A percentile compares a stretch with the other conserved stretches of the same genome.
Evolutionary conservation across 768 basidiomycete species (phyloP).

Genomic region (Tulasnella calospora): DNA sequence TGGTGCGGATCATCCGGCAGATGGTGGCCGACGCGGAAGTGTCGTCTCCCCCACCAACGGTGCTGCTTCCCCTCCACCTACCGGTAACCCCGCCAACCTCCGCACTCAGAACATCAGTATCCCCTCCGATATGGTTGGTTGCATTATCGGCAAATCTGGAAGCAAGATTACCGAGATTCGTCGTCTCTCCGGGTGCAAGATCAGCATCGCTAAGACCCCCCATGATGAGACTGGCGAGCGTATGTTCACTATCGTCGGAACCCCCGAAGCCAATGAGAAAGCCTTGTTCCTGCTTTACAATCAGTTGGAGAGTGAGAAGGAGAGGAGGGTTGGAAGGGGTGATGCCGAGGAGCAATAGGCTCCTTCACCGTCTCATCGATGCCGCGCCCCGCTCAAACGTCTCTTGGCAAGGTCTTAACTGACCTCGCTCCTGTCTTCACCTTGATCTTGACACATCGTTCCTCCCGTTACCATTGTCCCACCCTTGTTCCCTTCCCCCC

Average conservation of each 20-base stretch:
- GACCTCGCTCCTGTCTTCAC: conserved; percentile 15
- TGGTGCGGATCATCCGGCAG: conserved; percentile 10
- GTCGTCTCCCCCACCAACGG: conserved; percentile 35
- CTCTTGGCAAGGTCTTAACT: conserved; percentile 16
- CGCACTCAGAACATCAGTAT: conserved; percentile 99
- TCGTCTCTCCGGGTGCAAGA: conserved; percentile 93
- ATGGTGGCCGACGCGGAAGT: conserved; percentile 19
- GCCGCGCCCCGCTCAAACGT: background rate
- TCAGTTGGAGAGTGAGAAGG: conserved; percentile 94
- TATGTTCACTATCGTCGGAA: conserved; percentile 98
- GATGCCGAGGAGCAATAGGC: conserved; percentile 26
- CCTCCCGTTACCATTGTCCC: background rate
- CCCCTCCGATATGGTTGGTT: conserved; percentile 97
- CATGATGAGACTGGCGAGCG: conserved; percentile 98
- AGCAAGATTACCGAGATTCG: conserved; percentile 99
- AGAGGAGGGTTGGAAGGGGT: conserved; percentile 82
- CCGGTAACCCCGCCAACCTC: conserved; percentile 55
- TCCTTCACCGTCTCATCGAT: no score
- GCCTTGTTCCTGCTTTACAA: conserved; percentile 92
- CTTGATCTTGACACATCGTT: background rate
- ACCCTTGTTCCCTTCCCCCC: background rate
- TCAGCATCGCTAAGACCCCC: conserved; percentile 98
- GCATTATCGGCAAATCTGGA: conserved; percentile 92
- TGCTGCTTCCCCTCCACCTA: conserved; percentile 25
- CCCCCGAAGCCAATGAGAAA: conserved; percentile 95